These are phyloP conservation scores for Stachybotrys echinatus DNA, from an alignment of 2,329 filamentous ascomycete genomes.

Conservation along the genomic window DNA sequence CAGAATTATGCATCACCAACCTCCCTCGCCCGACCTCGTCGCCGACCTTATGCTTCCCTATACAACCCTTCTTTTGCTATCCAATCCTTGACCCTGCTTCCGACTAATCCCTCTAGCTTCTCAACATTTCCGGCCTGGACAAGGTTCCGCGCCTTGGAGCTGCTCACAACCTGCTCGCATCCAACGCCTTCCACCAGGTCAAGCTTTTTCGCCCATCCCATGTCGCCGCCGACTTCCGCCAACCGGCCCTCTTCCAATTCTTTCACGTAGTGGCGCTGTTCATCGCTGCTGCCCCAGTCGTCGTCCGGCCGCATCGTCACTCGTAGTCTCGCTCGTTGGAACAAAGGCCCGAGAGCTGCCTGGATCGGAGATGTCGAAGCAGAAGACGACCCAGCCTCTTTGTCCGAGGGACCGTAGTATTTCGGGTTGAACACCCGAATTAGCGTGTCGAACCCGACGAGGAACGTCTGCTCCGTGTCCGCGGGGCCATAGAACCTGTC, in stretches of 20 bases:
- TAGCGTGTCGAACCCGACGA: conserved; percentile 72
- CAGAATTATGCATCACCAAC: not conserved
- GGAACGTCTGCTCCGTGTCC: conserved; percentile 53
- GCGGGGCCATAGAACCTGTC: conserved; percentile 34
- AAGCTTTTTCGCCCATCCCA: conserved; percentile 55
- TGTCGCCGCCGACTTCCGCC: conserved; percentile 47
- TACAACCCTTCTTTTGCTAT: conserved; percentile 55
- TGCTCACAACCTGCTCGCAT: conserved; percentile 46
- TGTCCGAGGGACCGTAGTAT: conserved; percentile 49
- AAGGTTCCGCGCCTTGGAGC: conserved; percentile 58
- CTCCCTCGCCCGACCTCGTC: conserved; percentile 9
- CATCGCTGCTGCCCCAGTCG: conserved; percentile 47
- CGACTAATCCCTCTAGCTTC: conserved; percentile 48
- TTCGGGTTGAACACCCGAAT: conserved; percentile 67
- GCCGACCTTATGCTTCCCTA: no score
- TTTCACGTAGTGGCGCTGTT: conserved; percentile 46
- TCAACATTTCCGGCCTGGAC: conserved; percentile 36
- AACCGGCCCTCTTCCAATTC: conserved; percentile 40
- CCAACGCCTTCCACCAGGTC: conserved; percentile 49
- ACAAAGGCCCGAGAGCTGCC: conserved; percentile 55
- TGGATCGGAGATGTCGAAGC: conserved; percentile 32
- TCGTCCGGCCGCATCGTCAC: conserved; percentile 60
- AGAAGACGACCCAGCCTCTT: conserved; percentile 13
- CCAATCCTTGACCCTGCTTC: conserved; percentile 50
- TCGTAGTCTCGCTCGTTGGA: conserved; percentile 54